Evolutionary conservation across 345 rosid species (phyloP), one percentile per base, ranked within the genome.

Genomic region (Brassica cretica): DNA sequence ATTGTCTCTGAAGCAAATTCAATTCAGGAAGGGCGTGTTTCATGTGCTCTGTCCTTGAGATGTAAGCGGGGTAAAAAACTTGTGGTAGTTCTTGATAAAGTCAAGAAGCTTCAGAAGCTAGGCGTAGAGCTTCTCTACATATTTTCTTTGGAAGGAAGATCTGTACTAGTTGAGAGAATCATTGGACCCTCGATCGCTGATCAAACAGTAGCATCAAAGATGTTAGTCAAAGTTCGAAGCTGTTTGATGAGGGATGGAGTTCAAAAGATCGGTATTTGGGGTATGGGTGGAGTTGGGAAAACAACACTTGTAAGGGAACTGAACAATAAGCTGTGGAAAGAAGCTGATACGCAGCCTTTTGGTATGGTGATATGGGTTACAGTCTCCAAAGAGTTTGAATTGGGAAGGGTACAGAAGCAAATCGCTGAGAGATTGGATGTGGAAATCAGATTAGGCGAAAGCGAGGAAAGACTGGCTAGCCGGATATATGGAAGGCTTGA

Each of bases 221-320:
- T 69, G 61, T 77, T 78, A 53, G 59, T 15, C 59, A 53, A 53
- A 53, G 24, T 53, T 53, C 9, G 16, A 53, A 53, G 3, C 59
- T 53, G 59, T 53, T 53, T 53, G 53, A 67, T 8, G 77, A 73
- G 74, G 2, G 82, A 58, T 30, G 8, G 27, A 12, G 71, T 74
- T 68, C 78, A 73, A 25, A 79, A 73, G 66, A 68, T 79, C 8
- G 82, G 82, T 46, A 41, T 79, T 25, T 79, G 82, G 78, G 86
- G 84, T 6, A 72, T 76, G 70, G 83, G 81, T 9, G 80, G 83
- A n/a, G 85, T 80, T 1, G 85, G 83, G 25, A 84, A 83, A 61
- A 84, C 84, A 2, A 84, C 84, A 16, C 72, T 84, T 4, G 78
- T 84, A 10, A 81, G 72, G 1, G 78, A 66, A 44, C 74, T 84